phyloP scores from a whole-genome alignment of 1,284 basidiomycete species.

The Chalciporus sp. region DNA sequence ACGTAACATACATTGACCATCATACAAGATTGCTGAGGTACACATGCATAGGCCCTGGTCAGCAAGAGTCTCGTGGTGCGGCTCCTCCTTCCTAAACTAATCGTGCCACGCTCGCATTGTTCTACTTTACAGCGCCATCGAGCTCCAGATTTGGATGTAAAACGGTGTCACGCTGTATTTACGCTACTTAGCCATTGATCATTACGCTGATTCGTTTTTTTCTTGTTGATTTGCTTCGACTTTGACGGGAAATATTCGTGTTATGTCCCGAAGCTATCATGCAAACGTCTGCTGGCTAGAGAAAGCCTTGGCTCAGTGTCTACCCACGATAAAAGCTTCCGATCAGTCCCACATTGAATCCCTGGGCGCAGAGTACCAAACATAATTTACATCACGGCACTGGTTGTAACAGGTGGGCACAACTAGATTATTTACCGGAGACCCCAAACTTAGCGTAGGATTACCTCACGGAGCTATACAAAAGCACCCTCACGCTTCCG shows the following conservation, averaged over 20 bases:
- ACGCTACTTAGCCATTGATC: neutral
- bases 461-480: neutral
- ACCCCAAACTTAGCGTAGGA: neutral
- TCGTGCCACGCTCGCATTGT: neutral
- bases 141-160: neutral
- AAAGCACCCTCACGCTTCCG: neutral
- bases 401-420: too few species aligned
- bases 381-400: too few species aligned
- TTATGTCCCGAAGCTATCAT: neutral
- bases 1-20: slow-evolving; percentile 4
- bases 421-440: too few species aligned
- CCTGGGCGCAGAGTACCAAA: too few species aligned
- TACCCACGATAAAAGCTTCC: too few species aligned
- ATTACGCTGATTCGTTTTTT: neutral
- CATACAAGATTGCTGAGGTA: neutral
- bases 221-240: neutral
- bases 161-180: slow-evolving; percentile 9
- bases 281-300: neutral
- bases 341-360: too few species aligned
- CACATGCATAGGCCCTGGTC: slow-evolving; percentile 19
- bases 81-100: slow-evolving; percentile 22
- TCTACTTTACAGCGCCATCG: slow-evolving; percentile 1
- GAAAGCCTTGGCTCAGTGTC: too few species aligned
- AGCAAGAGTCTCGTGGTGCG: slow-evolving; percentile 23
- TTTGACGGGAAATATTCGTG: neutral